These are phyloP conservation scores for Hypoxylon sp. DNA, from an alignment of 2,329 filamentous ascomycete genomes.

Conservation along the genomic window DNA sequence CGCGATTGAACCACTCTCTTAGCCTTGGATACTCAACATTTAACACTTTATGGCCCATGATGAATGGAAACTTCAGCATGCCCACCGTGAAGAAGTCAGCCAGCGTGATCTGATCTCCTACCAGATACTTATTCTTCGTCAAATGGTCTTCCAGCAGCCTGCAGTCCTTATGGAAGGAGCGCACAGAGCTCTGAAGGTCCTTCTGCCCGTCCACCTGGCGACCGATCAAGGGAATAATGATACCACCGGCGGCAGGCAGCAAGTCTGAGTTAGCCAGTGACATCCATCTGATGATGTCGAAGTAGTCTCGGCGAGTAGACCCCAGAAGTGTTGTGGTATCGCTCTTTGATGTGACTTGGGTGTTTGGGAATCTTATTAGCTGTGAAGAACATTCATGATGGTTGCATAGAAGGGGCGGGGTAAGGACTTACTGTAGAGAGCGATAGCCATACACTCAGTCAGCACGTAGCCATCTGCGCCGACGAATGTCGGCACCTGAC, in stretches of 20 bases:
- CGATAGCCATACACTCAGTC: neutral
- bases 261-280: neutral
- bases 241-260: neutral
- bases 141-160: neutral
- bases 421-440: constrained; percentile 1
- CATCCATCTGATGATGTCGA: neutral
- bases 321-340: constrained; percentile 2
- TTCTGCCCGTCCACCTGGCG: neutral
- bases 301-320: neutral
- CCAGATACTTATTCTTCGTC: neutral
- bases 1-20: neutral
- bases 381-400: neutral
- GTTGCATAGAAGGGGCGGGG: neutral
- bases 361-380: neutral
- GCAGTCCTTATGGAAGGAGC: neutral
- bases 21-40: neutral
- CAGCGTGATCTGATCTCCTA: neutral
- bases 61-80: neutral
- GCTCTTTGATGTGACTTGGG: neutral
- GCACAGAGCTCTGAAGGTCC: neutral
- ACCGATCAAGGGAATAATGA: neutral
- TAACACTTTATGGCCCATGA: neutral
- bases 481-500: neutral
- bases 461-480: neutral
- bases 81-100: neutral